phyloP scores from a whole-genome alignment of 208 protist genomes.

The Leishmania tarentolae region DNA sequence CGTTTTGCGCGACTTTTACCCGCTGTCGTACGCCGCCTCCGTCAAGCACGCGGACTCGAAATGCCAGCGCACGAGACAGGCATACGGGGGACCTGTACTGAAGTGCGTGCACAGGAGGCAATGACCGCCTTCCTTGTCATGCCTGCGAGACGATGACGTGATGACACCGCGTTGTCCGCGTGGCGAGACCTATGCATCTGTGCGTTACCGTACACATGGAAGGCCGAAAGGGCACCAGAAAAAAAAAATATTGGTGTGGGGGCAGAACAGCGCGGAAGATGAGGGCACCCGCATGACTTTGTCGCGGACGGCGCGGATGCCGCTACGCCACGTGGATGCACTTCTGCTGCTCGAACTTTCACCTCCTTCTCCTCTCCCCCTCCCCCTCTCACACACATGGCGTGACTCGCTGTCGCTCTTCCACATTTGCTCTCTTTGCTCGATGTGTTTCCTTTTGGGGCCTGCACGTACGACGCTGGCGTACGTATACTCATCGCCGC shows the following conservation, averaged over 20 bases:
- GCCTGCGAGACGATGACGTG: neutral
- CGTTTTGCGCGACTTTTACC: neutral
- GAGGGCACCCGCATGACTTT: neutral
- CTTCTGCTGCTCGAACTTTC: neutral
- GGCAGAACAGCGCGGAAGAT: neutral
- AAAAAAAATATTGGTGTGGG: neutral
- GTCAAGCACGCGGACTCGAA: neutral
- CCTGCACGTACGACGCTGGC: neutral
- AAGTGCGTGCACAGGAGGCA: neutral
- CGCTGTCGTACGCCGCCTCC: neutral
- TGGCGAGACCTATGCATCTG: neutral
- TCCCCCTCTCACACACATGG: neutral
- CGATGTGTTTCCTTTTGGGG: neutral
- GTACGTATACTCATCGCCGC: neutral
- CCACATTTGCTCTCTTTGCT: neutral
- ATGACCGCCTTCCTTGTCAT: neutral
- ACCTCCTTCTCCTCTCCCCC: neutral
- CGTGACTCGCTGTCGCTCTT: neutral
- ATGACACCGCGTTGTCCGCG: neutral
- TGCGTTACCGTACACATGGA: neutral
- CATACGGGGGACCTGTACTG: neutral
- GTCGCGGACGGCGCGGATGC: neutral
- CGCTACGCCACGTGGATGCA: neutral
- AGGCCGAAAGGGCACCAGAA: neutral
- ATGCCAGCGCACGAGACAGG: neutral